Evolutionary conservation across 192 early-diverging fungal genomes (phyloP), one percentile per base, ranked within the genome.

Genomic region (Phycomyces nitens): DNA sequence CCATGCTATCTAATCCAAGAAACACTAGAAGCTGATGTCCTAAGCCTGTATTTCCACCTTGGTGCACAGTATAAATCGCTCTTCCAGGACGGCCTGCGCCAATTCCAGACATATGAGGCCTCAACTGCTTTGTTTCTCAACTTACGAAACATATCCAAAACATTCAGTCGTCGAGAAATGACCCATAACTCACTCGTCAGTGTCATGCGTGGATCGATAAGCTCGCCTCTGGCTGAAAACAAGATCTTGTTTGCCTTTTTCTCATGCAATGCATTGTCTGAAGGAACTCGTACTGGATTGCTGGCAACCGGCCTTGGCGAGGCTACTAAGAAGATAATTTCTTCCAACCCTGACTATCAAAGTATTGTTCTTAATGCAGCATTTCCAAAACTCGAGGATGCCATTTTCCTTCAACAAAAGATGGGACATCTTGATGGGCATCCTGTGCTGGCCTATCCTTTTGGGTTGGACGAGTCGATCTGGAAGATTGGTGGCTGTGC

Each of bases 401-500:
- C 77, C 7, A 60, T 83, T 24, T 65, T 72, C 50, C 64, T 60
- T 5, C 52, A 70, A 11, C 60, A 68, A 12, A 71, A 70, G 3
- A 72, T 78, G 26, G 86, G 77, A 18, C 61, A 75, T 27, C 43
- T 89, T 9, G 40, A 75, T 3, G 87, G 87, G 1, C 65, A 78
- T 29, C 84, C 86, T 0, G 56, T 86, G 14, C 69, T 84, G 0
- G 82, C 87, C 38, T 71, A 71, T 41, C 86, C 86, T 21, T 71
- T 78, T 56, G 73, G 83, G 22, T 47, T 90, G 24, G 82, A 84
- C 64, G 86, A 89, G 58, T 77, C 84, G 2, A 77, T 88, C 56
- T 89, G 87, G 87, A 89, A 87, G 44, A 73, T 90, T 22, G 88
- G 88, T 15, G 88, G 88, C 10, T 87, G 82, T 70, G 80, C 84